Conservation (phyloP, 2,329 filamentous ascomycete species). For the Cordyceps sp. region DNA sequence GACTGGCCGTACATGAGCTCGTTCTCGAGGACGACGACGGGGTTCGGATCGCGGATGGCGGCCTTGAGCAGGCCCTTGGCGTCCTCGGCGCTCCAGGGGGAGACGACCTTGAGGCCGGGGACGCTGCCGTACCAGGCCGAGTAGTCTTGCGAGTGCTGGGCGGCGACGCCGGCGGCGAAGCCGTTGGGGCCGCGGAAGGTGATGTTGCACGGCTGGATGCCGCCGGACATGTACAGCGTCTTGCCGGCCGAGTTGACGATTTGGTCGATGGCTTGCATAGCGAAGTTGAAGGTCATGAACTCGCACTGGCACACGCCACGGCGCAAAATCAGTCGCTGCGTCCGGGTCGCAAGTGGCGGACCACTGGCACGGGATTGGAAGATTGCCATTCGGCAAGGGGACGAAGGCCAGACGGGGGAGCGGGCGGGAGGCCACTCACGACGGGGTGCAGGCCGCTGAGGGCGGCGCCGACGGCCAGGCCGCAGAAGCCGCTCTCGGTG, state of each 20-base stretch:
- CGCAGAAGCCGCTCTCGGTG: conserved; percentile 89
- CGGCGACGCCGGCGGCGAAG: conserved; percentile 86
- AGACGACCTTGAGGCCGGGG: conserved; percentile 90
- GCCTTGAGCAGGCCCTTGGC: conserved; percentile 97
- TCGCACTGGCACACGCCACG: conserved; percentile 76
- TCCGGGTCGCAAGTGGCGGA: too few species aligned
- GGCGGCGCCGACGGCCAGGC: conserved; percentile 86
- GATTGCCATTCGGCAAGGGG: too few species aligned
- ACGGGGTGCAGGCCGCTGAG: conserved; percentile 88
- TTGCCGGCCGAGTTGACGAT: conserved; percentile 98
- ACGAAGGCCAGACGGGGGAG: conserved; percentile 1
- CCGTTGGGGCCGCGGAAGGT: conserved; percentile 99
- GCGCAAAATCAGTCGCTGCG: too few species aligned
- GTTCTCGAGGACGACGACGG: conserved; percentile 81
- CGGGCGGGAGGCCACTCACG: conserved; percentile 36
- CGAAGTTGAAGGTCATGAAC: conserved; percentile 99
- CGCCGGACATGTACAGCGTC: conserved; percentile 99
- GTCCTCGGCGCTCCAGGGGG: conserved; percentile 92
- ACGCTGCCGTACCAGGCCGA: conserved; percentile 98
- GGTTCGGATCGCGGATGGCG: conserved; percentile 95
- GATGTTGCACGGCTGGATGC: conserved; percentile 98
- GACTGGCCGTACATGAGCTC: conserved; percentile 81
- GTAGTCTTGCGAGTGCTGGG: conserved; percentile 98
- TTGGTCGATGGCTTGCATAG: conserved; percentile 99
- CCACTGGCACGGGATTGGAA: too few species aligned